Conservation (phyloP, 768 basidiomycete species). For the Hirschioporus abietinus region DNA sequence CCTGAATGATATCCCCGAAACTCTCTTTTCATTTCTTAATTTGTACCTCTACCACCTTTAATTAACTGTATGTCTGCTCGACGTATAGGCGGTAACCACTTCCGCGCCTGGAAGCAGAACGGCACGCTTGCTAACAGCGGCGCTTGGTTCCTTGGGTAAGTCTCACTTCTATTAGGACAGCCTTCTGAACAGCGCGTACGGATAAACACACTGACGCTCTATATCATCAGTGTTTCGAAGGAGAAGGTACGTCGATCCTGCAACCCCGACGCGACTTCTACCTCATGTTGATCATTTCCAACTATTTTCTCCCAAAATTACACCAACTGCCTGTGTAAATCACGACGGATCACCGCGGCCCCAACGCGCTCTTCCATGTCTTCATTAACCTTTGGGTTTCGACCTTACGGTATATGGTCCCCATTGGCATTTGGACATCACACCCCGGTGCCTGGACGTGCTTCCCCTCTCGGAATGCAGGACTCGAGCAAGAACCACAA, state of each 20-base stretch:
- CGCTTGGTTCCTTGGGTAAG: constrained; percentile 83
- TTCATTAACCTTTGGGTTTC: neutral
- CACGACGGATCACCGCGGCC: neutral
- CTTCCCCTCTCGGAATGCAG: constrained; percentile 17
- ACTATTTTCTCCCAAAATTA: neutral
- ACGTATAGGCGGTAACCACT: constrained; percentile 73
- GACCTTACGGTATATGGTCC: neutral
- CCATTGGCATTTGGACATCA: neutral
- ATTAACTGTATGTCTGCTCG: neutral
- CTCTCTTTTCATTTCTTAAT: neutral
- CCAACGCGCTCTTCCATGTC: neutral
- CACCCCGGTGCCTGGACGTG: constrained; percentile 8
- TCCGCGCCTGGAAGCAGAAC: constrained; percentile 86
- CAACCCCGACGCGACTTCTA: neutral
- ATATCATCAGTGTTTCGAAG: constrained; percentile 54
- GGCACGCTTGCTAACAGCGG: constrained; percentile 64
- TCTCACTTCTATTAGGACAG: constrained; percentile 9
- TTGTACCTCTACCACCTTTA: neutral
- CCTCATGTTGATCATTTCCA: neutral
- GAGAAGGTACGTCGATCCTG: constrained; percentile 42
- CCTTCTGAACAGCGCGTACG: neutral
- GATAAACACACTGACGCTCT: neutral
- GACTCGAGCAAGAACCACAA: constrained; percentile 62
- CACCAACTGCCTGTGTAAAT: neutral
- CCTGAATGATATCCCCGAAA: neutral